Evolutionary conservation across 768 basidiomycete genomes (phyloP), one percentile per base, ranked within the genome.

Genomic region (Russula olivacea): DNA sequence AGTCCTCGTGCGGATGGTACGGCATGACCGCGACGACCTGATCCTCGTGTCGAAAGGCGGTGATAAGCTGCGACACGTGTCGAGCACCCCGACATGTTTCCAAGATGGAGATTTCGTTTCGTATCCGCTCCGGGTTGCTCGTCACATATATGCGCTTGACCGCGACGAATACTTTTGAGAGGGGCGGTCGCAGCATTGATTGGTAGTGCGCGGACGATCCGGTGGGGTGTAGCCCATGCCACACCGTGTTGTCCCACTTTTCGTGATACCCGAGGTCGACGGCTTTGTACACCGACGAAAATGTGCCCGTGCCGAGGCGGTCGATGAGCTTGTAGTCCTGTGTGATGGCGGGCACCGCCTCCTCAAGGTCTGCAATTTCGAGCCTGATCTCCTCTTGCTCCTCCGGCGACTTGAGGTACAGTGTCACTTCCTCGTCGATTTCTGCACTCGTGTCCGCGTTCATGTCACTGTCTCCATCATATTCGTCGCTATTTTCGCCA

Each of bases 241-340:
- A 93, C 14, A 83, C 78, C 5, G 73, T 67, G 69, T 93, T 91
- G 72, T 90, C 81, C 86, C 85, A 91, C 57, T 89, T 88, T 54
- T 80, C 76, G 68, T 91, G 83, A 69, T 89, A 83, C 61, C 80
- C 75, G 17, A 89, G 69, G 73, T 99, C 97, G 66, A 95, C 74
- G 0, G 95, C 97, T 70, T 98, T 97, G 81, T 98, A 99, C n/a
- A 99, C 97, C 11, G 94, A 94, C 0, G 96, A 98, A 76, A 99
- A 99, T 1, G 96, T 99, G 17, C 96, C 96, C 58, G 95, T 98
- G 15, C 97, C 97, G 0, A 99, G 82, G 1, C 95, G 83, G 76
- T 98, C 96, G 40, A 98, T 73, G 40, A 98, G 78, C 55, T 77
- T 81, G 78, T 96, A 98, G 66, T 89, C 79, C 3, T 77, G 70